Percentiles rank a stretch among this genome's conserved stretches.
These are phyloP conservation scores for Stachybotrys elegans DNA, from an alignment of 2,329 filamentous ascomycete genomes.

Conservation along the genomic window DNA sequence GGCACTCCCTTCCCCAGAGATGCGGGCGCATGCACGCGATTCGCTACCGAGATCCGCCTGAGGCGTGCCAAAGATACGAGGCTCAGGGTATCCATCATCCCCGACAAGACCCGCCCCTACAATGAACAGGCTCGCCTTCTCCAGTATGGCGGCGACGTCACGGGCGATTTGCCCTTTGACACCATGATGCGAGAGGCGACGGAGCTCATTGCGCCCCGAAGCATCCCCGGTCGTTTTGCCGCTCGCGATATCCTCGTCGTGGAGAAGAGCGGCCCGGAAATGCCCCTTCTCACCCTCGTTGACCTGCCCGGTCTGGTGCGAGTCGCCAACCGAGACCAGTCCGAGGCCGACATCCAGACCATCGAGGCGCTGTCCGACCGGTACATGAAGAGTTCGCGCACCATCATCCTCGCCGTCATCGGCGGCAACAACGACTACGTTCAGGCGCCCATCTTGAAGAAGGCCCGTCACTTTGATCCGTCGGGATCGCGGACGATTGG, in stretches of 20 bases:
- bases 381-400: conserved; percentile 52
- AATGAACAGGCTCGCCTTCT: conserved; percentile 42
- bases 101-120: conserved; percentile 41
- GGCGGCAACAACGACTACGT: conserved; percentile 52
- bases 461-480: conserved; percentile 46
- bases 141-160: conserved; percentile 43
- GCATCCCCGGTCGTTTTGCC: conserved; percentile 44
- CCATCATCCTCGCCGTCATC: conserved; percentile 51
- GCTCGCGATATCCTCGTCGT: conserved; percentile 51
- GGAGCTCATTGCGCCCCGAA: conserved; percentile 45
- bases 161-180: conserved; percentile 40
- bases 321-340: conserved; percentile 48
- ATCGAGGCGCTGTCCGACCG: conserved; percentile 46
- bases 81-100: conserved; percentile 49
- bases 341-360: conserved; percentile 44
- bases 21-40: conserved; percentile 56
- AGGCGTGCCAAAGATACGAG: conserved; percentile 38
- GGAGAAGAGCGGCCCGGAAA: conserved; percentile 53
- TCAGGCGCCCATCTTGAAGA: conserved; percentile 45
- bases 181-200: conserved; percentile 46
- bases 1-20: conserved; percentile 57
- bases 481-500: conserved; percentile 44
- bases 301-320: conserved; percentile 56
- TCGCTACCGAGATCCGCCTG: conserved; percentile 55
- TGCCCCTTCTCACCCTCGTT: conserved; percentile 56